Evolutionary conservation across 257 asterid species (phyloP).

Genomic region (Ilex asprella): DNA sequence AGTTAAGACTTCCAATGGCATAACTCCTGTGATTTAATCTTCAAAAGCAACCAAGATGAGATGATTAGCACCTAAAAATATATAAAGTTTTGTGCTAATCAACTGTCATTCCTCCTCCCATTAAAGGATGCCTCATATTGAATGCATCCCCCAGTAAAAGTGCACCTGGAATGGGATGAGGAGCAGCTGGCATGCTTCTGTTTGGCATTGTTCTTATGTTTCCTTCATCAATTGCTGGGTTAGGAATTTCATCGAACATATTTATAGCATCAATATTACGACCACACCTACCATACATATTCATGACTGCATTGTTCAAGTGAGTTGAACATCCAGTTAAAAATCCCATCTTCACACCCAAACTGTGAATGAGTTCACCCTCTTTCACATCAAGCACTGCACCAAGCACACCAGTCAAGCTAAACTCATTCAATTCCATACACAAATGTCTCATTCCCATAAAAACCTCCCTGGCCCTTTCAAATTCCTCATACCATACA

Average conservation of each 20-base stretch:
- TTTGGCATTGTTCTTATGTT: too few species aligned
- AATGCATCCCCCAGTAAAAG: too few species aligned
- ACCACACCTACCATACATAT: constrained; percentile 17
- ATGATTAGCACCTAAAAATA: too few species aligned
- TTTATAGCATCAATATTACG: constrained; percentile 7
- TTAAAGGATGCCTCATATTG: too few species aligned
- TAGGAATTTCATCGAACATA: constrained; percentile 21
- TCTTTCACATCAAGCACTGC: constrained; percentile 16
- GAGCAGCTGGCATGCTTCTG: too few species aligned
- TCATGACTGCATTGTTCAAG: constrained; percentile 16
- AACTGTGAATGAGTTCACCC: constrained; percentile 15
- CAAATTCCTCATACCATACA: background rate
- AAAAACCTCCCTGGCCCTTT: background rate
- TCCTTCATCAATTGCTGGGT: too few species aligned
- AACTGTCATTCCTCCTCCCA: too few species aligned
- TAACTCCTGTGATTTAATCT: too few species aligned
- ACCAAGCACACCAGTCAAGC: constrained; percentile 14
- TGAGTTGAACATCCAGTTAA: constrained; percentile 12
- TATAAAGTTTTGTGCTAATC: too few species aligned
- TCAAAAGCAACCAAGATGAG: too few species aligned
- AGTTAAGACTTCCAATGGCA: too few species aligned
- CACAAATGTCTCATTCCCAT: constrained; percentile 13
- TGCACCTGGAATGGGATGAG: too few species aligned
- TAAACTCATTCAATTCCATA: constrained; percentile 13
- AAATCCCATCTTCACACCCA: constrained; percentile 11